These are phyloP conservation scores for Camellia lanceoleosa DNA, from an alignment of 148 eudicot species.

Conservation along the genomic window DNA sequence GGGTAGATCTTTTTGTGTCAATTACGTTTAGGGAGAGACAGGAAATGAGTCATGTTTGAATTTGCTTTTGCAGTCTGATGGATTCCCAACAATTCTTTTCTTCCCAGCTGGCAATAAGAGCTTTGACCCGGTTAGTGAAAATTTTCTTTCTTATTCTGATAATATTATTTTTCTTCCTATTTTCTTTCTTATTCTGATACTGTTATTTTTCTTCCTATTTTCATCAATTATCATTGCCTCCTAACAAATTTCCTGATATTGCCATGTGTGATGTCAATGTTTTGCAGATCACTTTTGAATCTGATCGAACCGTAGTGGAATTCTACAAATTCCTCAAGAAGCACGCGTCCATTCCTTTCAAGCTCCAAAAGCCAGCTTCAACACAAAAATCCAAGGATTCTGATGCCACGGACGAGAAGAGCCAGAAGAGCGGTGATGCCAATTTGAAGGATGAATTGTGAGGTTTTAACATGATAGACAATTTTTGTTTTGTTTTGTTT, in stretches of 20 bases:
- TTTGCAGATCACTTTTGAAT: slow-evolving; percentile 57
- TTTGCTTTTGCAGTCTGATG: slow-evolving; percentile 36
- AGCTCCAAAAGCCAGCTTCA: slow-evolving; percentile 46
- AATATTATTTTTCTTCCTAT: not conserved
- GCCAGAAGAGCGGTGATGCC: slow-evolving; percentile 18
- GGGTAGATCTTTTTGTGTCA: not conserved
- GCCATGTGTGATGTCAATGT: slow-evolving; percentile 1
- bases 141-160: not conserved
- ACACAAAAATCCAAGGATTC: slow-evolving; percentile 23
- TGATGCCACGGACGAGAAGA: slow-evolving; percentile 13
- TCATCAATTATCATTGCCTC: not conserved
- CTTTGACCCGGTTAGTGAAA: slow-evolving; percentile 71
- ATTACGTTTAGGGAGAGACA: not conserved
- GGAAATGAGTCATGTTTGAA: not conserved
- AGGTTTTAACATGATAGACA: not conserved
- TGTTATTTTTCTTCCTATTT: not conserved
- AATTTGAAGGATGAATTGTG: slow-evolving; percentile 36
- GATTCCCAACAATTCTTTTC: slow-evolving; percentile 66
- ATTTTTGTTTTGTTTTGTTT: not conserved
- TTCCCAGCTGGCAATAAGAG: slow-evolving; percentile 90
- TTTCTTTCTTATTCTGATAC: too few relatives aligned
- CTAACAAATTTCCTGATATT: not conserved
- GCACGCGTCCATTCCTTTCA: slow-evolving; percentile 68
- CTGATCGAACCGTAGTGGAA: slow-evolving; percentile 51
- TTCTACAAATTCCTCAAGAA: slow-evolving; percentile 82